phyloP scores from a whole-genome alignment of 257 asterid genomes.

The Capsicum chinense region DNA sequence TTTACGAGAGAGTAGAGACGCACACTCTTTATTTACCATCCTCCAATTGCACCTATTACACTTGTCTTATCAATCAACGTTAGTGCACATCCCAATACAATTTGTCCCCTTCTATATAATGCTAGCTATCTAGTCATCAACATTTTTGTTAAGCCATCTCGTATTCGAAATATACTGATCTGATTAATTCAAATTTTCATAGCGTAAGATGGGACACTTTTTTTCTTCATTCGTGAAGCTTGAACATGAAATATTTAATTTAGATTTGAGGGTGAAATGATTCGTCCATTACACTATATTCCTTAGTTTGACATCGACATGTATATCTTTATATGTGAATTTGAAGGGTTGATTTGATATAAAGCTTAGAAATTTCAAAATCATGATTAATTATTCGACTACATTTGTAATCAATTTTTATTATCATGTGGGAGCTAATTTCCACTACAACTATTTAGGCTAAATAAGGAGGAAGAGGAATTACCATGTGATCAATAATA shows the following conservation, averaged over 20 bases:
- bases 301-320: background rate
- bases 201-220: rapidly evolving
- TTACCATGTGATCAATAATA: background rate
- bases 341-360: too few relatives aligned
- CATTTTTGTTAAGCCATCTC: background rate
- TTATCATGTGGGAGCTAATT: background rate
- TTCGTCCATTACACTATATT: background rate
- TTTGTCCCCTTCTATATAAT: background rate
- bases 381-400: background rate
- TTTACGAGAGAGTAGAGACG: background rate
- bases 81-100: constrained; percentile 13
- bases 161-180: rapidly evolving
- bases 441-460: background rate
- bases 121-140: background rate
- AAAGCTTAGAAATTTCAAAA: too few relatives aligned
- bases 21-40: background rate
- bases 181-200: background rate
- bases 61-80: constrained; percentile 10
- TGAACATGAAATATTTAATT: background rate
- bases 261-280: background rate
- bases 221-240: background rate
- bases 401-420: background rate
- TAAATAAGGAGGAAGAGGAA: background rate
- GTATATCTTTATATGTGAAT: background rate
- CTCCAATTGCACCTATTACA: constrained; percentile 14